Conservation (phyloP, 352 stramenopile species). For the Phytophthora cryptogea region DNA sequence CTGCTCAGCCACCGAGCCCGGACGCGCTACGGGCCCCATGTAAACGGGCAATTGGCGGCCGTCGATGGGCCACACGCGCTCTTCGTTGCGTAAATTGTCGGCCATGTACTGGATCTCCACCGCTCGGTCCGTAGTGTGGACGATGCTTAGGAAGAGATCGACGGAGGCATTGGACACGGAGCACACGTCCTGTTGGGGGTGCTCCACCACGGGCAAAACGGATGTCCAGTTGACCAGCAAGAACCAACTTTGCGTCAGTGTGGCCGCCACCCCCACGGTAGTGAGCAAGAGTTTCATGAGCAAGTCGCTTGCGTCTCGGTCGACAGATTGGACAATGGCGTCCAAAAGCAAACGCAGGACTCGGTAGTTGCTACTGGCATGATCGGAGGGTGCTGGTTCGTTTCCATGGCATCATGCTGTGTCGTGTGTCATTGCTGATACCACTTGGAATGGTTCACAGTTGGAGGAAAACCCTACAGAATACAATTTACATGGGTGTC, state of each 20-base stretch:
- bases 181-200: conserved; percentile 7
- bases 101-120: conserved; percentile 27
- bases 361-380: conserved; percentile 2
- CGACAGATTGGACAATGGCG: conserved; percentile 22
- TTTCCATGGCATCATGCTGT: not conserved
- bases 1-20: conserved; percentile 34
- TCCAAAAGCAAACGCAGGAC: not conserved
- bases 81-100: conserved; percentile 34
- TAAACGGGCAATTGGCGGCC: conserved; percentile 33
- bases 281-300: conserved; percentile 27
- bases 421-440: not conserved
- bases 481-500: too few relatives aligned
- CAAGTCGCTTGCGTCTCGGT: conserved; percentile 1
- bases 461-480: too few relatives aligned
- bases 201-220: conserved; percentile 1
- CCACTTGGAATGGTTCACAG: not conserved
- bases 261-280: conserved; percentile 11
- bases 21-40: conserved; percentile 32
- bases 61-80: conserved; percentile 31
- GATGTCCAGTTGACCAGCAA: conserved; percentile 12
- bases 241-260: conserved; percentile 24
- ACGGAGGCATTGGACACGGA: conserved; percentile 2
- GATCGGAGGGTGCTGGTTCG: conserved; percentile 4
- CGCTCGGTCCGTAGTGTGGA: conserved; percentile 15
- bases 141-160: conserved; percentile 21